Base-by-base conservation (phyloP, 306 rosid species). In the Delonix regia region DNA sequence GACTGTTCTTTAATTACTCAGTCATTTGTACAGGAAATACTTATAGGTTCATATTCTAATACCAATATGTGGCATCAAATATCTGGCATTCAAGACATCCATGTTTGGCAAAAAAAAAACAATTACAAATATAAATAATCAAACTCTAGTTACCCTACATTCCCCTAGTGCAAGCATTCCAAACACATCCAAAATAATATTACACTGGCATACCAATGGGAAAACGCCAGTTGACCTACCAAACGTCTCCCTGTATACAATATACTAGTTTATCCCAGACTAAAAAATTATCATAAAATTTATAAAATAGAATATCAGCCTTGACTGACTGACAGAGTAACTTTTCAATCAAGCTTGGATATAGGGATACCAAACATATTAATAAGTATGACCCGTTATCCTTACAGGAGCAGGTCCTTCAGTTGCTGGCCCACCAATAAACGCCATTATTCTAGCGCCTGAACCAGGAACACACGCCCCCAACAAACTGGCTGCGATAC, bases 391-490 rank as follows among this genome's bases (percentile, higher is more conserved):
- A 77, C 18, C 16, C 76, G 59, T 52, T 82, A 47, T 79, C 57
- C 98, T 93, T 90, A 95, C 99, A 71, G 99, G 86, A 56, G 93
- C 99, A 28, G 90, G 89, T 62, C 98, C 99, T 87, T 95, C 98
- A 0, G 98, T 95, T 1, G 99, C 90, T 0, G 99, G 99, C 71
- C 99, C 99, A 4, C 99, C 99, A 67, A 91, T 87, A 69, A 95
- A 95, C 0, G 99, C 98, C 91, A 95, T 88, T 53, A 93, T 95
- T 69, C 99, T 90, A 4, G 98, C 99, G 0, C 94, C 97, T 2
- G 97, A 87, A 53, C 99, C 99, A 21, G 99, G 99, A 71, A 95
- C 97, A 49, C 99, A 95, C 0, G 92, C 97, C 81, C 99, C 99
- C 74, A 95, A 81, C 90, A 95, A 87, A 88, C 97, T 86, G 56